phyloP scores from a whole-genome alignment of 306 rosid genomes.

The Mucuna pruriens region DNA sequence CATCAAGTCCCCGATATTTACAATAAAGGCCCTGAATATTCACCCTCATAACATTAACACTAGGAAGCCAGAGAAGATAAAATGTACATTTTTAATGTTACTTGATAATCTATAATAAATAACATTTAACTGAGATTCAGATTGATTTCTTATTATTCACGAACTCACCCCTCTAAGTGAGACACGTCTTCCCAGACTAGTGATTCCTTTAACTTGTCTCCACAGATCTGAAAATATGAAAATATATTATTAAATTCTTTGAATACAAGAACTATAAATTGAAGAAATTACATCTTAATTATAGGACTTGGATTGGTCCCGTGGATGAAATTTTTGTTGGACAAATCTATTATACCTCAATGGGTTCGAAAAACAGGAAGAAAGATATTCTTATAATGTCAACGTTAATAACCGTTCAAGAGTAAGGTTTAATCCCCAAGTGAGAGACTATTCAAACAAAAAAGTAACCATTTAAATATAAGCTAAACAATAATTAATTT shows the following conservation, averaged over 20 bases:
- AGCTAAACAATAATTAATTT: too few species aligned
- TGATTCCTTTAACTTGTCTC: background rate
- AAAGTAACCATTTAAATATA: too few species aligned
- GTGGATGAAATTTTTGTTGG: too few species aligned
- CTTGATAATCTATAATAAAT: background rate
- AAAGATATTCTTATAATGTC: too few species aligned
- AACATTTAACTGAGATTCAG: background rate
- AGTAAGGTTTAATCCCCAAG: too few species aligned
- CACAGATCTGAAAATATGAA: background rate
- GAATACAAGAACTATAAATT: background rate
- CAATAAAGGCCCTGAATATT: background rate
- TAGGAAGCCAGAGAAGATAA: background rate
- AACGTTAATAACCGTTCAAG: too few species aligned
- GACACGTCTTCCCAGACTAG: background rate
- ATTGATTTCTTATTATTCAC: background rate
- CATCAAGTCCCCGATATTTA: slow-evolving; percentile 7
- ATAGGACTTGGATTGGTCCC: too few species aligned
- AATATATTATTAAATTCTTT: background rate
- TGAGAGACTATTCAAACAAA: too few species aligned
- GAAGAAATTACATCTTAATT: too few species aligned
- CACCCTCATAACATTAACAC: background rate
- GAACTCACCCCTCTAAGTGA: slow-evolving; percentile 20
- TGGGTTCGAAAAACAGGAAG: too few species aligned
- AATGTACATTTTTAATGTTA: background rate
- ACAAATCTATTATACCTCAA: too few species aligned